Evolutionary conservation across 2,329 filamentous ascomycete genomes (phyloP), one percentile per base, ranked within the genome.

Genomic region (Monilinia aucupariae): DNA sequence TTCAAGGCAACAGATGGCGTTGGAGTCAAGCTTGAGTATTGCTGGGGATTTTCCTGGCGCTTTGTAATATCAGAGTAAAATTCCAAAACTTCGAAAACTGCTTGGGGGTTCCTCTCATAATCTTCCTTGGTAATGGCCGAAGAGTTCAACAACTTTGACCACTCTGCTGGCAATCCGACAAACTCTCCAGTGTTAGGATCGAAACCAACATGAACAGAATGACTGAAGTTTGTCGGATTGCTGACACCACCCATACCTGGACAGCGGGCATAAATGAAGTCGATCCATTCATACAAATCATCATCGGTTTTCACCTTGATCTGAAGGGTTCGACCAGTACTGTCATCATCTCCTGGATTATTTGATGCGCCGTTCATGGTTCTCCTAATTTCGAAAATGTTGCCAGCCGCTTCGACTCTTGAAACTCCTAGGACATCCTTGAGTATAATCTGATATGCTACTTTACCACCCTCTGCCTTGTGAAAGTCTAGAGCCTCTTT

Each of bases 41-140:
- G 82, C 68, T 84, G 81, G 12, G 87, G 87, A 72, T 91, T 86
- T 63, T 91, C 86, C 58, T 84, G 82, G 66, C 88, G 81, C 78
- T 91, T 91, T 67, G 88, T 88, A 54, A 92, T 88, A 75, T 92
- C 89, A 1, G 89, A 91, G 77, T 92, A 93, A 77, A 93, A 93
- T 74, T 92, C 88, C 22, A 93, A 79, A 51, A 91, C 90, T 74
- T 93, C 90, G 62, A 91, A 87, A 32, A 86, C 89, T 64, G 86
- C 91, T 78, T 93, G 89, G 6, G 94, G 94, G 73, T 99, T 97
- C 73, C 94, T 92, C 77, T 96, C 91, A 77, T 97, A 97, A 75
- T 99, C 94, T 72, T 99, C 94, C 77, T 97, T 96, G 64, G 94
- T 97, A 72, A 99, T 94, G 64, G 94, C 94, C 3, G 94, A 97